Percentiles rank a stretch among this genome's conserved stretches.
Evolutionary conservation across 495 filamentous ascomycete species (phyloP).

Genomic region (Penicillium mononematosum): DNA sequence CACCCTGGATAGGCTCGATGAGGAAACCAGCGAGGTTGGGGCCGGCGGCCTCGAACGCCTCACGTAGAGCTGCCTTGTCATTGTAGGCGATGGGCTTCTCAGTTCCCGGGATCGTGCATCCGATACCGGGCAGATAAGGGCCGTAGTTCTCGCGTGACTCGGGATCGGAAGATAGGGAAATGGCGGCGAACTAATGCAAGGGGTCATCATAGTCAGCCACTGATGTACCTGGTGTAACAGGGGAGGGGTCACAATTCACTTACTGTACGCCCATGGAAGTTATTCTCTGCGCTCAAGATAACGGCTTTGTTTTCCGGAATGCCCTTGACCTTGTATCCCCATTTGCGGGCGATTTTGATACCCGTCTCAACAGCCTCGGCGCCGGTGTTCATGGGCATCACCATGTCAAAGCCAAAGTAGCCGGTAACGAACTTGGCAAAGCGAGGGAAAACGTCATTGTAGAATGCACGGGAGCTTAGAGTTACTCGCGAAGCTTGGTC

Average conservation of each 20-base stretch:
- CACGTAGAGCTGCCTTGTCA: conserved; percentile 75
- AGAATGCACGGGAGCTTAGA: conserved; percentile 91
- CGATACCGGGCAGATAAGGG: conserved; percentile 86
- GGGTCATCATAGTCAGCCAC: conserved; percentile 18
- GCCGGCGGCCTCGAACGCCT: conserved; percentile 76
- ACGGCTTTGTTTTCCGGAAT: conserved; percentile 82
- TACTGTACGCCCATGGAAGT: conserved; percentile 96
- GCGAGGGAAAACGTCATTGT: conserved; percentile 97
- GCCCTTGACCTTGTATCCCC: conserved; percentile 96
- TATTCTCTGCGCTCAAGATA: conserved; percentile 81
- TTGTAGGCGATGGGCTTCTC: conserved; percentile 80
- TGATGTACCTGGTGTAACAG: conserved; percentile 8
- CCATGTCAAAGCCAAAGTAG: conserved; percentile 96
- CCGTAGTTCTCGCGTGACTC: conserved; percentile 97
- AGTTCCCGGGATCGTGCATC: conserved; percentile 74
- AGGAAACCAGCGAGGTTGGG: conserved; percentile 88
- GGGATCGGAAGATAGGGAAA: conserved; percentile 90
- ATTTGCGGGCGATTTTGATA: conserved; percentile 97
- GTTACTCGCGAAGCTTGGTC: conserved; percentile 90
- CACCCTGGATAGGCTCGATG: conserved; percentile 96
- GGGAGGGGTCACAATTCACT: conserved; percentile 27
- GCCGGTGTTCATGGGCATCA: conserved; percentile 98
- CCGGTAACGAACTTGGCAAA: conserved; percentile 91
- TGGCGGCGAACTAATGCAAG: conserved; percentile 77
- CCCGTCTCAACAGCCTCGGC: conserved; percentile 98